Conservation (phyloP, 305 asterid species). For the Fraxinus sp. region DNA sequence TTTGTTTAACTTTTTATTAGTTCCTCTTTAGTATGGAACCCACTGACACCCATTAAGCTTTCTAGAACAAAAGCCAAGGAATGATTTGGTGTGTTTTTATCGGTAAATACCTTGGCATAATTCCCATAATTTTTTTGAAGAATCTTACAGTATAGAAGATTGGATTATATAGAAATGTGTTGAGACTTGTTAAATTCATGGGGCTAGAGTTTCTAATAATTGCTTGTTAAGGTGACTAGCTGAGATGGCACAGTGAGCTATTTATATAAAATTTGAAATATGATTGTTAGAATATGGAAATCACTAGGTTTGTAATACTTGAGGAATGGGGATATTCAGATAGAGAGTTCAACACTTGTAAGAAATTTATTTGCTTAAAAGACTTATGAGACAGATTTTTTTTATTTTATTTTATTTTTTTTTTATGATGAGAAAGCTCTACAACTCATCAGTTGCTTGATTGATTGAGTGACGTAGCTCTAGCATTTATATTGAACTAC, state of each 20-base stretch:
- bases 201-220: slow-evolving; percentile 15
- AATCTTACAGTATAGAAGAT: slow-evolving; percentile 2
- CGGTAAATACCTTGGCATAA: neutral
- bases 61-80: neutral
- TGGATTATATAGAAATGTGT: neutral
- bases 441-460: neutral
- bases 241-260: neutral
- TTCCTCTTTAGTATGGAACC: neutral
- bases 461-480: neutral
- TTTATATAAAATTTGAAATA: neutral
- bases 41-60: neutral
- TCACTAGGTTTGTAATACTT: neutral
- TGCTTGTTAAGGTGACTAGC: slow-evolving; percentile 1
- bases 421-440: neutral
- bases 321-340: neutral
- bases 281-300: neutral
- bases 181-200: neutral
- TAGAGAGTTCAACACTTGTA: neutral
- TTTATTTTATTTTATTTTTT: too few species aligned
- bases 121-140: slow-evolving; percentile 1
- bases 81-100: neutral
- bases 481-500: neutral
- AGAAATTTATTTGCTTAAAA: slow-evolving; percentile 1
- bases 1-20: neutral
- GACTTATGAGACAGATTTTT: neutral